Percentiles rank a stretch among this genome's conserved stretches.
Evolutionary conservation across 768 basidiomycete genomes (phyloP).

Genomic region (Boletus reticulatus): DNA sequence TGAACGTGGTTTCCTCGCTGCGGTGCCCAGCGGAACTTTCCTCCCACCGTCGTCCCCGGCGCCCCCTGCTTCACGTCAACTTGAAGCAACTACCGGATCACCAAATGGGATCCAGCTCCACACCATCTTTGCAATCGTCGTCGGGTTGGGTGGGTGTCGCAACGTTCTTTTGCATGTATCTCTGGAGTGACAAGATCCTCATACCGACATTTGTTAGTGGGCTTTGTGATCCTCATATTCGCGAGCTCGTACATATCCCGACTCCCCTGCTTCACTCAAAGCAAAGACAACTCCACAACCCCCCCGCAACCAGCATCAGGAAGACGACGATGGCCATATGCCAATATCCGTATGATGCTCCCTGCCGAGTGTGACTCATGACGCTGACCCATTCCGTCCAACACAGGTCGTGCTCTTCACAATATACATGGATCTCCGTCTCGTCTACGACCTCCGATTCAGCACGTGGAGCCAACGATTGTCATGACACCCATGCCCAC

Average conservation of each 20-base stretch:
- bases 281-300: background rate
- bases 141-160: conserved; percentile 12
- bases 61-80: background rate
- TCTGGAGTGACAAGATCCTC: background rate
- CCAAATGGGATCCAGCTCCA: conserved; percentile 2
- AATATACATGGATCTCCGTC: background rate
- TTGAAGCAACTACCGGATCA: background rate
- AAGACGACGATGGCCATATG: background rate
- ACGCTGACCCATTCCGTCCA: background rate
- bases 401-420: background rate
- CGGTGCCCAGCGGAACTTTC: too few species aligned
- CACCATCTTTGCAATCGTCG: conserved; percentile 10
- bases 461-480: conserved; percentile 5
- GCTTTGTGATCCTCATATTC: conserved; percentile 11
- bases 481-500: background rate
- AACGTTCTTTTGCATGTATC: background rate
- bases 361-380: background rate
- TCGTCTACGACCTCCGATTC: background rate
- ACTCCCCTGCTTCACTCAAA: background rate
- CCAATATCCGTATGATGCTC: background rate
- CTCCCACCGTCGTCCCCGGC: too few species aligned
- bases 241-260: conserved; percentile 1
- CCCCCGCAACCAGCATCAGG: background rate
- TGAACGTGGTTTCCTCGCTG: too few species aligned
- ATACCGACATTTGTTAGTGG: background rate